Conservation (phyloP, 2,329 filamentous ascomycete genomes). For the Aspergillus piperis region DNA sequence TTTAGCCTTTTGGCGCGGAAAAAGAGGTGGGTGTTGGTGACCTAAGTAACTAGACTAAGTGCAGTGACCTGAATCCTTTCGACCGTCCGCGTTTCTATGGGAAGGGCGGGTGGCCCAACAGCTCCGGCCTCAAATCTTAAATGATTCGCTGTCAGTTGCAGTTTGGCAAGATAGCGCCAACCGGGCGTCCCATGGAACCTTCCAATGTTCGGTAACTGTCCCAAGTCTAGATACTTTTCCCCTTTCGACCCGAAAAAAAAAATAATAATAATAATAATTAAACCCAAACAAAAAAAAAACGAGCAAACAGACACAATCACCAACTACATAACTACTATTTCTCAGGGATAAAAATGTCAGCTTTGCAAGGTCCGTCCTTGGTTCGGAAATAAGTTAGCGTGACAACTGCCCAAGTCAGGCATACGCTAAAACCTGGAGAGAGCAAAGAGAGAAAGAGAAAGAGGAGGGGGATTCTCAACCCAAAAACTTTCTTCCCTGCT, state of each 20-base stretch:
- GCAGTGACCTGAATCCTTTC: background rate
- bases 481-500: background rate
- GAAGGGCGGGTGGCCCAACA: background rate
- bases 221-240: background rate
- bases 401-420: background rate
- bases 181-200: slow-evolving; percentile 3
- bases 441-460: no score
- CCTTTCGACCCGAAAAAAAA: no score
- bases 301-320: no score
- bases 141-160: slow-evolving; percentile 1
- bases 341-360: no score
- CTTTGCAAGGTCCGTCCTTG: no score
- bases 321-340: no score
- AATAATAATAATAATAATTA: no score
- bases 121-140: background rate
- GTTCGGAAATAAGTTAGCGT: background rate
- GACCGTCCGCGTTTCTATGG: no score
- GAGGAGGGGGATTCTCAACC: background rate
- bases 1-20: background rate
- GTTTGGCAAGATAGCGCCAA: background rate
- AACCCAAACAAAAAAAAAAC: no score
- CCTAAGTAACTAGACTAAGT: background rate
- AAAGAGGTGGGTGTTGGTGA: background rate
- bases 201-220: background rate
- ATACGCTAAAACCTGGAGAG: background rate